A percentile compares a stretch with the other conserved stretches of the same genome.
Conservation (phyloP, 2,329 filamentous ascomycete species). For the Clathrospora elynae region DNA sequence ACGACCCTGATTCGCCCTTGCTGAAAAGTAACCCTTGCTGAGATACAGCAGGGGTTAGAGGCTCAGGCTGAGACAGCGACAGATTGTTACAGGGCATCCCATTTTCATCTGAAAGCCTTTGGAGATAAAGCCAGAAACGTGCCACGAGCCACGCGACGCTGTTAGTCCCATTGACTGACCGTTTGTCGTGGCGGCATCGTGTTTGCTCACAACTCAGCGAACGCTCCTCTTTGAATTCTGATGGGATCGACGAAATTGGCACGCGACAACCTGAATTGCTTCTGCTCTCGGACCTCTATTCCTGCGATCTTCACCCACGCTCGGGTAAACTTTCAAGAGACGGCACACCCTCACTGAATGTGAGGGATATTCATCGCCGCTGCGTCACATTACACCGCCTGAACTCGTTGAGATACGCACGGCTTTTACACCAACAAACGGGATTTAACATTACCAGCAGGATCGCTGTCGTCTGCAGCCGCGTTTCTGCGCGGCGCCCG, state of each 20-base stretch:
- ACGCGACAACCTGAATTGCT: neutral
- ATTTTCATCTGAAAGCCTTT: conserved; percentile 19
- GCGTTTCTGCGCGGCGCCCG: conserved; percentile 15
- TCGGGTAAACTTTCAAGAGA: conserved; percentile 4
- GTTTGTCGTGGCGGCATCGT: conserved; percentile 3
- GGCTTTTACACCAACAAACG: conserved; percentile 1
- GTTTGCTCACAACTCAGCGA: conserved; percentile 7
- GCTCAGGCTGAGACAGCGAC: conserved; percentile 35
- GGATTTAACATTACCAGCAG: conserved; percentile 2
- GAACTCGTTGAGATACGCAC: conserved; percentile 1
- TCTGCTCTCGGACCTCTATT: no score
- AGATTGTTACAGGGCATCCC: conserved; percentile 16
- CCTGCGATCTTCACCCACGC: conserved; percentile 12
- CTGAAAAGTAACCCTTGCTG: conserved; percentile 20
- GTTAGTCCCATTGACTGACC: conserved; percentile 5
- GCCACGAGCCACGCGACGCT: conserved; percentile 17
- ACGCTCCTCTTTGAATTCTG: conserved; percentile 1
- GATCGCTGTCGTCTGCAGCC: conserved; percentile 18
- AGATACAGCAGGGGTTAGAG: conserved; percentile 6
- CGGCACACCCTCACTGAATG: neutral
- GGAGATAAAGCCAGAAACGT: conserved; percentile 10
- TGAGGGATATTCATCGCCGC: neutral
- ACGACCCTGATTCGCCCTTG: conserved; percentile 29
- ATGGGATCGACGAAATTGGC: neutral
- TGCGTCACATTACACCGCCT: conserved; percentile 7